Conservation (phyloP, 140 eudicot species). For the Anethum foeniculum region DNA sequence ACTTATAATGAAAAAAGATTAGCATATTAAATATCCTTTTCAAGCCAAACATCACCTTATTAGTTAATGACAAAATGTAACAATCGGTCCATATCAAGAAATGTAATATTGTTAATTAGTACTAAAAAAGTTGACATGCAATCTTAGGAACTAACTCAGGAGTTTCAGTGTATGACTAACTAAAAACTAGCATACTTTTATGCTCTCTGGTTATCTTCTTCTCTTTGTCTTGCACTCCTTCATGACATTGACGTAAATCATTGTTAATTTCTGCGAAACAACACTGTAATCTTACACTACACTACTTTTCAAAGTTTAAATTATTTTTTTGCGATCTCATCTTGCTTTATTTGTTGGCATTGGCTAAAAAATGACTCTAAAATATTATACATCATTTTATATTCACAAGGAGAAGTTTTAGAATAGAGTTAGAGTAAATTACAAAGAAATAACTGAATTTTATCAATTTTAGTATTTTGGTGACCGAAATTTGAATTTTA, state of each 20-base stretch:
- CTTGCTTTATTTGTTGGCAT: not conserved
- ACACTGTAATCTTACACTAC: not conserved
- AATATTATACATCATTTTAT: too few species aligned
- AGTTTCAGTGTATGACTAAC: slow-evolving; percentile 6
- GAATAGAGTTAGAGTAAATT: too few species aligned
- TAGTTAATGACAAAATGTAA: not conserved
- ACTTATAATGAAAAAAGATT: too few species aligned
- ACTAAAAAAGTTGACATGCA: not conserved
- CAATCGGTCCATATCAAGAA: not conserved
- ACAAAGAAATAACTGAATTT: too few species aligned
- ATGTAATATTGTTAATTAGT: not conserved
- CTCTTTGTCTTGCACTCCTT: not conserved
- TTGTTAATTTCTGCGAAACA: not conserved
- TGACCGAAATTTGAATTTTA: too few species aligned
- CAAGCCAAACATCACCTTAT: not conserved
- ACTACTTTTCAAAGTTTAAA: not conserved
- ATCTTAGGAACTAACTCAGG: slow-evolving; percentile 4
- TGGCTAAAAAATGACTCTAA: not conserved
- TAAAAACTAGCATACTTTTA: not conserved
- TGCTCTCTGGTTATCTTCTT: not conserved
- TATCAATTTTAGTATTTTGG: too few species aligned
- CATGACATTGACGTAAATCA: not conserved
- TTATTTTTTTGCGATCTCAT: not conserved
- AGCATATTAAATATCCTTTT: not conserved
- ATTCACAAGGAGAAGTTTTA: too few species aligned